Base-by-base conservation (phyloP, 805 yeast species). In the Metschnikowia colocasiae region DNA sequence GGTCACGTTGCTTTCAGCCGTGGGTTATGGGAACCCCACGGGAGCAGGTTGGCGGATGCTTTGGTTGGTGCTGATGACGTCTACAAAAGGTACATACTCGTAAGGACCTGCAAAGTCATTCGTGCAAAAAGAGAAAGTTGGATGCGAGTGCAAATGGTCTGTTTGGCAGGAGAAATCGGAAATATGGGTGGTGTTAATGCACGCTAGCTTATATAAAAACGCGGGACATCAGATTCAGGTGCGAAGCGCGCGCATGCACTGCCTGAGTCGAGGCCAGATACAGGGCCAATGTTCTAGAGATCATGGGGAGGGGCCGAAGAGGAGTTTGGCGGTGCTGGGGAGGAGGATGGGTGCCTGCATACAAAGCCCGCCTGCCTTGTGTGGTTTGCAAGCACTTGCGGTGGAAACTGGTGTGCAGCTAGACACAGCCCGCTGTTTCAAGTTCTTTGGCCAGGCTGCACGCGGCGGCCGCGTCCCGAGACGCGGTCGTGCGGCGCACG, bases 21-120 rank as follows among this genome's bases (percentile, higher is more conserved):
- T n/a, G n/a, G n/a, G n/a, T n/a, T n/a, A n/a, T n/a, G n/a, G n/a
- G n/a, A n/a, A n/a, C n/a, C n/a, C n/a, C n/a, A n/a, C n/a, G n/a
- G n/a, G n/a, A n/a, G n/a, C n/a, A n/a, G n/a, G n/a, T n/a, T n/a
- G n/a, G n/a, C n/a, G n/a, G n/a, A n/a, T n/a, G n/a, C 26, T 23
- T 7, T 23, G 26, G 26, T 23, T 7, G 29, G 29, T 26, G 29
- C 5, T 26, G 10, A 26, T 9, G 30, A 27, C 15, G 2, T 27
- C 30, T 10, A 4, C 20, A 10, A 13, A 18, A 13, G 10, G 16
- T 26, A 29, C 32, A 22, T 26, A 35, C 37, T 31, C 18, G 46
- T 50, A 32, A 47, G 45, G 31, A 45, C 32, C 19, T 22, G 43
- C 46, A 43, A 38, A 27, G 39, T 40, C 39, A 45, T 33, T 38